Conservation (phyloP, 805 yeast species). For the Starmerella khaoyaiensis region DNA sequence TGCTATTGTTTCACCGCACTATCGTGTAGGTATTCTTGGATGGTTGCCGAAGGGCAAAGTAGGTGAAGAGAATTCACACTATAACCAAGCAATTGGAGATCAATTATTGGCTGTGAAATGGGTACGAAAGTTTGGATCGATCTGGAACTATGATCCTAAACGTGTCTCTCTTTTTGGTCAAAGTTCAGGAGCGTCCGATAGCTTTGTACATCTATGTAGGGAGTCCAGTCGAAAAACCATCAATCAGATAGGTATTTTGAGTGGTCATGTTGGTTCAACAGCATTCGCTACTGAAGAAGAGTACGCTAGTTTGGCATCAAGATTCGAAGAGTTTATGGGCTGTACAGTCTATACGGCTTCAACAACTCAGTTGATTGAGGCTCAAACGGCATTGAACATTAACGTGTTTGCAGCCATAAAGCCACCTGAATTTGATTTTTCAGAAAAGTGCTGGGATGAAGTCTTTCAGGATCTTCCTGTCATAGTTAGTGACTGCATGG, state of each 20-base stretch:
- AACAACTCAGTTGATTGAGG: slow-evolving; percentile 20
- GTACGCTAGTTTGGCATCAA: slow-evolving; percentile 16
- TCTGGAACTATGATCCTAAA: slow-evolving; percentile 38
- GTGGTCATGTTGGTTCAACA: slow-evolving; percentile 17
- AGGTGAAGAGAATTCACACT: slow-evolving; percentile 16
- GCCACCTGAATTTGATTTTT: slow-evolving; percentile 12
- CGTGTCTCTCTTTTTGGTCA: slow-evolving; percentile 36
- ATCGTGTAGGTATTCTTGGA: slow-evolving; percentile 31
- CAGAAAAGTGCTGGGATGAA: too few relatives aligned
- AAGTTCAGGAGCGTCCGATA: slow-evolving; percentile 37
- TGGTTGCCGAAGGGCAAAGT: slow-evolving; percentile 28
- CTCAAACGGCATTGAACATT: slow-evolving; percentile 20
- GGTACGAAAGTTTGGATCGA: slow-evolving; percentile 32
- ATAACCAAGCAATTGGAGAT: slow-evolving; percentile 37
- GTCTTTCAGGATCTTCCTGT: slow-evolving; percentile 3
- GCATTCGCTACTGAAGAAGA: slow-evolving; percentile 14
- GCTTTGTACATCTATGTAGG: slow-evolving; percentile 23
- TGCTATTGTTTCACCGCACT: slow-evolving; percentile 31
- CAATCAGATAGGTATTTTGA: slow-evolving; percentile 22
- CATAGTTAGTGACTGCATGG: slow-evolving; percentile 24
- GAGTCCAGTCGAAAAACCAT: slow-evolving; percentile 15
- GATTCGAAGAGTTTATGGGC: slow-evolving; percentile 11
- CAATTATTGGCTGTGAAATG: slow-evolving; percentile 37
- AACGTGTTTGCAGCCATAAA: slow-evolving; percentile 22
- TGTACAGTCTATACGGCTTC: slow-evolving; percentile 18